Base-by-base conservation (phyloP, 148 eudicot species). In the Linanthus parryae region DNA sequence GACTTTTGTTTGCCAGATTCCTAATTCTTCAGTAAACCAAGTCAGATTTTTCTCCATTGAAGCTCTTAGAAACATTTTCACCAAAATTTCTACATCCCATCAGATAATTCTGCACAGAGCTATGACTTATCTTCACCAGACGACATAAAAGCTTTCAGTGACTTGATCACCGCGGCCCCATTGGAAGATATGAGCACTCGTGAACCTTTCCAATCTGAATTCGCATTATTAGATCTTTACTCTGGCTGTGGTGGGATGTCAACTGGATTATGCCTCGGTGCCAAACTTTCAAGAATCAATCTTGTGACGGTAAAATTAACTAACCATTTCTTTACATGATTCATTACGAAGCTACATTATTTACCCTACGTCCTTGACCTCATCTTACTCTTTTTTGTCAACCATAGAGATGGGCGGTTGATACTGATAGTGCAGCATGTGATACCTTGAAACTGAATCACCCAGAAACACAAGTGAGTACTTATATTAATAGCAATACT, bases 161-260 rank as follows among this genome's bases (percentile, higher is more conserved):
- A 61, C 31, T 33, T 80, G 24, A 58, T 73, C 51, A 60, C 68
- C 58, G 53, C 61, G 28, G 56, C 78, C 18, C 70, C 80, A 43
- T 56, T 70, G 56, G 73, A 56, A 61, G 66, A 70, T 43, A 58
- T 59, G 54, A 43, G 76, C 39, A 47, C 48, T 52, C 57, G 61
- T 68, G 77, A 73, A 46, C 39, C 83, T 37, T 47, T 53, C 49
- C 73, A 66, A 46, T 24, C 59, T 23, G 86, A 75, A 54, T 66
- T 79, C 74, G 54, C 83, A 37, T 70, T 92, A 46, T 66, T 92
- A 49, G 98, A 92, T 67, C 73, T 92, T 36, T 92, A 73, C 58
- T 67, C 96, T 62, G 98, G 98, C 42, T 92, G 98, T 75, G 98
- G 98, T 50, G 98, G 90, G 59, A 92, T 92, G 98, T 92, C 98